phyloP scores from a whole-genome alignment of 2,329 filamentous ascomycete species.

The Fusarium chlamydosporum region DNA sequence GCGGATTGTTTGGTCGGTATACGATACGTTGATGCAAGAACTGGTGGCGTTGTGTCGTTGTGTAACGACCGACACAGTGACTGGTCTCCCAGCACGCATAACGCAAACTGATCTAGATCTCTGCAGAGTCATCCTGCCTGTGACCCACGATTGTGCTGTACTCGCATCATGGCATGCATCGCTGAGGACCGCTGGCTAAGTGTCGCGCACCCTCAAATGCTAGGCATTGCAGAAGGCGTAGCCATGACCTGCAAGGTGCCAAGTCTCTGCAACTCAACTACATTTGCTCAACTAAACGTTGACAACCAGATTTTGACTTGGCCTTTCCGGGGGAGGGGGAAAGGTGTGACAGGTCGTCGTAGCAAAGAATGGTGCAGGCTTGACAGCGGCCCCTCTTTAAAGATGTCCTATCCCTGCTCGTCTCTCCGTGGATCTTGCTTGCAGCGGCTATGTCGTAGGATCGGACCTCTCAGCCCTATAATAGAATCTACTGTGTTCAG shows the following conservation, averaged over 20 bases:
- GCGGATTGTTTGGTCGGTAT: conserved; percentile 30
- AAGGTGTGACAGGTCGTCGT: conserved; percentile 21
- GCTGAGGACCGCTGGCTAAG: neutral
- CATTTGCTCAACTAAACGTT: neutral
- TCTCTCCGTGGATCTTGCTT: conserved; percentile 40
- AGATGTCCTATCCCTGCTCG: conserved; percentile 21
- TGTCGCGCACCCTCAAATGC: neutral
- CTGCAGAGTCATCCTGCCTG: neutral
- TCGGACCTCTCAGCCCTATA: conserved; percentile 42
- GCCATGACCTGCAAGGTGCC: conserved; percentile 8
- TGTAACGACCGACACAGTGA: conserved; percentile 12
- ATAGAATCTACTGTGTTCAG: conserved; percentile 15
- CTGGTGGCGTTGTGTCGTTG: conserved; percentile 15
- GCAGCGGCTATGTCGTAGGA: conserved; percentile 27
- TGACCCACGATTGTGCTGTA: conserved; percentile 1
- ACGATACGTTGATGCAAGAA: conserved; percentile 14
- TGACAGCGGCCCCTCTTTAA: conserved; percentile 36
- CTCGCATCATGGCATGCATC: neutral
- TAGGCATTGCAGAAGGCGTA: neutral
- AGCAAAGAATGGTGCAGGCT: conserved; percentile 28
- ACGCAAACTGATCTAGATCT: conserved; percentile 17
- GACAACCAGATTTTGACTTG: conserved; percentile 11
- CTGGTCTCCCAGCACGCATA: conserved; percentile 3
- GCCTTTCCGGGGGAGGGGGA: neutral
- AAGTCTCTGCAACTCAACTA: conserved; percentile 5